These are phyloP conservation scores for Saturnispora dispora DNA, from an alignment of 805 yeast genomes.

Conservation along the genomic window DNA sequence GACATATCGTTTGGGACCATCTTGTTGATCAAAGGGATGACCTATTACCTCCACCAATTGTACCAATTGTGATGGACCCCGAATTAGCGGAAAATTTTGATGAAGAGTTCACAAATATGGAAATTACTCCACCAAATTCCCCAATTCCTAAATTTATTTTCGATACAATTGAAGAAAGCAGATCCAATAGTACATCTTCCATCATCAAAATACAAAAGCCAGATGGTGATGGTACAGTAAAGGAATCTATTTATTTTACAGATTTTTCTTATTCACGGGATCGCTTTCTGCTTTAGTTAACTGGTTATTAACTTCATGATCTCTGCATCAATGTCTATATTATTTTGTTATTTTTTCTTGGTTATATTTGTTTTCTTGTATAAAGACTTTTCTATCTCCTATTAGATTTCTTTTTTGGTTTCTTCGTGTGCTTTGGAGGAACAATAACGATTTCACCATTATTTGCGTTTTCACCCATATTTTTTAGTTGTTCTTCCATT, in stretches of 20 bases:
- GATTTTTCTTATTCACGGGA: constrained; percentile 27
- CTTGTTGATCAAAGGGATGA: constrained; percentile 40
- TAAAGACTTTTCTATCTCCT: not conserved
- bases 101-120: constrained; percentile 65
- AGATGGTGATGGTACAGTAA: constrained; percentile 17
- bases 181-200: constrained; percentile 27
- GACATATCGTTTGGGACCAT: constrained; percentile 62
- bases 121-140: constrained; percentile 34
- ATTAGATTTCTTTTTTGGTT: constrained; percentile 6
- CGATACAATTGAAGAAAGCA: constrained; percentile 22
- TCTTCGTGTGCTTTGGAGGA: constrained; percentile 10
- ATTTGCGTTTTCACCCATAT: constrained; percentile 60
- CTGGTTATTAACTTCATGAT: not conserved
- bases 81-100: constrained; percentile 80
- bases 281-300: not conserved
- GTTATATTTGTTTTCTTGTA: not conserved
- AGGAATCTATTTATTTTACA: constrained; percentile 27
- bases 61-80: constrained; percentile 78
- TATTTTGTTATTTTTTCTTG: not conserved
- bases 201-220: constrained; percentile 26
- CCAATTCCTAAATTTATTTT: constrained; percentile 24
- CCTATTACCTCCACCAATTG: constrained; percentile 69
- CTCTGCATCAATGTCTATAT: not conserved
- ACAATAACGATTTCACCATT: constrained; percentile 57
- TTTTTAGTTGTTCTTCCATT: constrained; percentile 60